Conservation (phyloP, 441 rosid genomes). For the Jatropha podagrica region DNA sequence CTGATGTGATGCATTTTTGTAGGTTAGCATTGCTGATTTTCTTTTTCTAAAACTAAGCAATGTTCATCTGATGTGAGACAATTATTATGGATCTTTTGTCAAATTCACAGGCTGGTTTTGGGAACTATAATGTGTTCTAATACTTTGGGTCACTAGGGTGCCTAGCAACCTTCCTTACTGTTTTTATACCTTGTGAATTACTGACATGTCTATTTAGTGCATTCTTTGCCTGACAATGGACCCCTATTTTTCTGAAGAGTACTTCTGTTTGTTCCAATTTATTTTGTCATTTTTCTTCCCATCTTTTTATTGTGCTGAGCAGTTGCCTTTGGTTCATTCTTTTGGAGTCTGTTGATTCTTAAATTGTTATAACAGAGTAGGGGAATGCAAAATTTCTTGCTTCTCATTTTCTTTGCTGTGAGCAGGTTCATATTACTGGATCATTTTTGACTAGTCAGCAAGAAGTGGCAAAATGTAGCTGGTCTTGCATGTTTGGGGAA, state of each 20-base stretch:
- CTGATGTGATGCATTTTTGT: not conserved
- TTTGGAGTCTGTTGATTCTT: not conserved
- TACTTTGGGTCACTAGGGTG: not conserved
- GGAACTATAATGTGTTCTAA: not conserved
- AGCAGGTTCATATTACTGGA: constrained; percentile 77
- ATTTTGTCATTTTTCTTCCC: not conserved
- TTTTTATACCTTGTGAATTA: not conserved
- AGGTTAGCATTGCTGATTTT: not conserved
- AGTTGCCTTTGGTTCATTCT: not conserved
- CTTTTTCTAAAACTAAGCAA: not conserved
- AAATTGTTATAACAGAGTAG: not conserved
- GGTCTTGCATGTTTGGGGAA: constrained; percentile 99
- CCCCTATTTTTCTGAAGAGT: not conserved
- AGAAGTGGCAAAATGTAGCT: constrained; percentile 54
- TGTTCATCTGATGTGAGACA: too few relatives aligned
- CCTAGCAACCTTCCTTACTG: not conserved
- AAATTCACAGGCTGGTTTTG: not conserved
- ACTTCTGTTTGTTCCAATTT: not conserved
- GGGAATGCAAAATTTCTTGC: not conserved
- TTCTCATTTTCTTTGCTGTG: not conserved
- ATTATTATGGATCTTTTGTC: not conserved
- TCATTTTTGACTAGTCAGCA: constrained; percentile 59
- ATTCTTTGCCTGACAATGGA: not conserved
- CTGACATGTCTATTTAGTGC: too few relatives aligned
- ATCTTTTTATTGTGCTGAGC: not conserved